These are phyloP conservation scores for Roridomyces roridus DNA, from an alignment of 768 basidiomycete species.

Conservation along the genomic window DNA sequence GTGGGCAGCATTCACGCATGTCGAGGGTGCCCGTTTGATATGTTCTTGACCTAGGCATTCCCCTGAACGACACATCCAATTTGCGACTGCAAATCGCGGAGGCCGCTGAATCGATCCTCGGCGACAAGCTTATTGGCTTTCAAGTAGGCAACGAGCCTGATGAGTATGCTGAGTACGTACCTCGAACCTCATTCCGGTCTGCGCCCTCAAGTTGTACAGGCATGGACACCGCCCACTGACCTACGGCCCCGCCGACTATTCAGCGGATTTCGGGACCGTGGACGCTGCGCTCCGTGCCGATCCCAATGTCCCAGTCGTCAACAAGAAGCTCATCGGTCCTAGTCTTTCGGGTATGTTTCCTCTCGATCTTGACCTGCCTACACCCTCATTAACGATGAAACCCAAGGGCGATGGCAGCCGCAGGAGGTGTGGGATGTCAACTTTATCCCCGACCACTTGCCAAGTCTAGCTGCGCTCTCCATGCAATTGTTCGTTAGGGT, in stretches of 20 bases:
- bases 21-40: not conserved
- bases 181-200: too few relatives aligned
- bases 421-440: constrained; percentile 62
- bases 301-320: constrained; percentile 34
- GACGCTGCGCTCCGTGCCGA: constrained; percentile 51
- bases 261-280: constrained; percentile 58
- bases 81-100: constrained; percentile 64
- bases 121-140: constrained; percentile 67
- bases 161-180: constrained; percentile 50
- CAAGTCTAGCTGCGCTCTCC: constrained; percentile 10
- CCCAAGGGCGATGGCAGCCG: constrained; percentile 57
- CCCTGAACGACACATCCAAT: constrained; percentile 70
- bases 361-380: too few relatives aligned
- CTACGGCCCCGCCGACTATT: constrained; percentile 56
- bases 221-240: constrained; percentile 38
- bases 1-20: constrained; percentile 28
- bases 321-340: constrained; percentile 63
- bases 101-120: constrained; percentile 67
- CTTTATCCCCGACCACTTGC: constrained; percentile 39
- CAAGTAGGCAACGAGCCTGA: constrained; percentile 78
- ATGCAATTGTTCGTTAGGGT: too few relatives aligned
- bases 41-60: constrained; percentile 46
- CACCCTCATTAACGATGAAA: too few relatives aligned
- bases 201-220: too few relatives aligned
- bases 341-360: constrained; percentile 39